Evolutionary conservation across 202 grass and related monocot genomes (phyloP), one percentile per base, ranked within the genome.

Genomic region (Schoenoplectus triqueter): DNA sequence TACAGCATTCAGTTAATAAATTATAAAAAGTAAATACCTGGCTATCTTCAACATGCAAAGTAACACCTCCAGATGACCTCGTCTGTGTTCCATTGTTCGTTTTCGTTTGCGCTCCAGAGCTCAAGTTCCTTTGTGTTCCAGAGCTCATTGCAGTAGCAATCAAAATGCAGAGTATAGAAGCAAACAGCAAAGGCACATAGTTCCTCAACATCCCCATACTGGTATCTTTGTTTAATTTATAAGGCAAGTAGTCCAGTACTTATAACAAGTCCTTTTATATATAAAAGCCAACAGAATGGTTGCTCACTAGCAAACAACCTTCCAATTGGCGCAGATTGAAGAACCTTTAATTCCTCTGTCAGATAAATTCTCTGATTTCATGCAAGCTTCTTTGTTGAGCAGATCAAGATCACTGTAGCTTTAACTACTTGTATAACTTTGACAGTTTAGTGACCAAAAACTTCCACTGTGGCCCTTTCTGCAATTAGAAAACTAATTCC

Each of bases 361-460:
- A 78, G 52, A 59, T 78, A 59, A 78, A 42, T 56, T 74, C 15
- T 77, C 73, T 57, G 71, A 75, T 49, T 76, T 76, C 39, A 56
- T 76, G 4, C 47, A 74, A 74, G 3, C 45, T n/a, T n/a, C 18
- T 72, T 72, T 74, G 46, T 74, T 51, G 31, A 44, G 22, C 2
- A 31, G 31, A 31, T 31, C 31, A 31, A 55, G 7, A 56, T 10
- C 50, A 40, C 50, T 78, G 5, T 59, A 42, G 52, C 73, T 78
- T 78, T 78, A 78, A 78, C 73, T 2, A 59, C 73, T n/a, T 78
- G 14, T 52, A 59, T 52, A 59, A 15, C 74, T 78, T 78, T 78
- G 74, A 59, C 74, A 78, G 74, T 59, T 78, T 59, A 78, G 74
- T 78, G 22, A 78, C 74, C 51, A 1, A 31, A 78, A 78, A 78